Base-by-base conservation (phyloP, 2,329 filamentous ascomycete species). In the Hymenoscyphus linearis region DNA sequence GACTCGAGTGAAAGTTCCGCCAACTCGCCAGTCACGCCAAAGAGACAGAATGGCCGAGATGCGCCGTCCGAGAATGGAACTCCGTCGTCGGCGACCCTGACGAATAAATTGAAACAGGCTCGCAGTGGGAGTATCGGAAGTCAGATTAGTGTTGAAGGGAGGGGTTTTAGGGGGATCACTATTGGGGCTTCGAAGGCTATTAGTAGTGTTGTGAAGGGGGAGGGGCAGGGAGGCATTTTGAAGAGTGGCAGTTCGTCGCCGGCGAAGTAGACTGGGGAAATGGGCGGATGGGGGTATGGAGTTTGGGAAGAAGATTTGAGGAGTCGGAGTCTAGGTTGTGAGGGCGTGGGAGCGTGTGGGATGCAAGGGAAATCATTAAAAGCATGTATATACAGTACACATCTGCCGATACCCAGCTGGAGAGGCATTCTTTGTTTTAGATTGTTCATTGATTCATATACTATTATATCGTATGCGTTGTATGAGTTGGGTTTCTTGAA, bases 71-170 rank as follows among this genome's bases (percentile, higher is more conserved):
- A 64, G 60, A 62, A 59, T 66, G 53, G 47, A 2, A 63, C 60
- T 35, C 55, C 59, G 5, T 62, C 22, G 14, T 44, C 37, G 9
- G 26, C 31, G 5, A 40, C 22, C 14, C 13, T 61, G 3, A 56
- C 37, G 2, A 61, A 59, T 22, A 63, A 61, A 40, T 26, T 56
- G 13, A 59, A 58, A 18, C 12, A 57, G 16, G 60, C 40, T 57
- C 65, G 64, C 58, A 70, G 61, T 56, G 63, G 60, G 13, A 71
- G 67, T 65, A 66, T 67, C 25, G 68, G 68, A 0, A 71, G 69
- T 57, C 65, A 65, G 47, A 59, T 71, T 14, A 71, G 62, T 61
- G 70, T 71, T 59, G 66, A 65, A 4, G 64, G 59, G 13, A 62
- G 57, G 12, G 66, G 66, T 2, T 31, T 53, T 10, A 66, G 57